These are phyloP conservation scores for Solanum rostratum DNA, from an alignment of 257 asterid genomes.

Conservation along the genomic window DNA sequence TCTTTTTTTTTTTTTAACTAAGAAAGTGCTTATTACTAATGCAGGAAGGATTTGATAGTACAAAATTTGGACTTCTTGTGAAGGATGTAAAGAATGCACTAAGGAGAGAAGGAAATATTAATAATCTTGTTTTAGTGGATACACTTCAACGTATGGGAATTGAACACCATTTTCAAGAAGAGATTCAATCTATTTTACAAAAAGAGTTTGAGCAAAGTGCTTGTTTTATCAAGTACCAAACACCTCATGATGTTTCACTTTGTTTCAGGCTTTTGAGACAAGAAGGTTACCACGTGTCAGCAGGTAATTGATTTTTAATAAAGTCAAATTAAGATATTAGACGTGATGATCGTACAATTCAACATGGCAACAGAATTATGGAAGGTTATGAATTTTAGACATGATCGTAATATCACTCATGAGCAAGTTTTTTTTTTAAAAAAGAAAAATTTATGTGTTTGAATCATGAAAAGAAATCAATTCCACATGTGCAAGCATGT, in stretches of 20 bases:
- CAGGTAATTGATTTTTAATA: constrained; percentile 5
- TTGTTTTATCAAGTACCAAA: neutral
- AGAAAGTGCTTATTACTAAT: neutral
- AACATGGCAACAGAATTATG: too few relatives aligned
- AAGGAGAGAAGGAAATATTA: neutral
- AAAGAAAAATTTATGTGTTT: too few relatives aligned
- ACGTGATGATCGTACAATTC: too few relatives aligned
- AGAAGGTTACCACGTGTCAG: constrained; percentile 19
- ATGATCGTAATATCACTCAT: too few relatives aligned
- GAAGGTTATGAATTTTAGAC: neutral
- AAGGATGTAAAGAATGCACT: constrained; percentile 7
- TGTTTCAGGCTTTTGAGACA: constrained; percentile 34
- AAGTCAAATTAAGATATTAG: too few relatives aligned
- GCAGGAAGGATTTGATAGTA: constrained; percentile 9
- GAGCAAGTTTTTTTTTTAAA: too few relatives aligned
- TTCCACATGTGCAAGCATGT: too few relatives aligned
- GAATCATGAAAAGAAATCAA: too few relatives aligned
- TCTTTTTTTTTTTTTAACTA: neutral
- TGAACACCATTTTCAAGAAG: constrained; percentile 17
- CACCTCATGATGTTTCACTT: constrained; percentile 20
- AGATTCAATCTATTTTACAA: constrained; percentile 12
- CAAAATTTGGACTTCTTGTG: neutral
- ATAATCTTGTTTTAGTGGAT: constrained; percentile 21
- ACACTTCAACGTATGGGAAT: constrained; percentile 27
- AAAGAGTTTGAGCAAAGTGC: neutral